Conservation (phyloP, 805 yeast species). For the Suhomyces sp. region DNA sequence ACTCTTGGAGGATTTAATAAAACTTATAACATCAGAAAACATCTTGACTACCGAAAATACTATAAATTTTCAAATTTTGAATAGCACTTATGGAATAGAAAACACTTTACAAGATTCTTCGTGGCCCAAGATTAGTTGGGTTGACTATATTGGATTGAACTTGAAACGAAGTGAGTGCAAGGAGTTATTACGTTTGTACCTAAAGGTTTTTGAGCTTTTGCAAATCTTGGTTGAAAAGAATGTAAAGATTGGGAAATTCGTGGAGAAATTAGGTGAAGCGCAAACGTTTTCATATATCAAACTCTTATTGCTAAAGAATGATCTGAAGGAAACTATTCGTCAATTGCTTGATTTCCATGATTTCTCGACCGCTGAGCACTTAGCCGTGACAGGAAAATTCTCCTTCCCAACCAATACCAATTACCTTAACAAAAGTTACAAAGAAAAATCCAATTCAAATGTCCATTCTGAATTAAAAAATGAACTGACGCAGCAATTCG, state of each 20-base stretch:
- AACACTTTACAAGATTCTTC: constrained; percentile 24
- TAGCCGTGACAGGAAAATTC: constrained; percentile 20
- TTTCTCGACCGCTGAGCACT: constrained; percentile 34
- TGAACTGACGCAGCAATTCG: background rate
- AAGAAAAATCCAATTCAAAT: background rate
- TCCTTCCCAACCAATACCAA: constrained; percentile 18
- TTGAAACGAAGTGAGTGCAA: constrained; percentile 27
- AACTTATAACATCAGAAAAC: constrained; percentile 15
- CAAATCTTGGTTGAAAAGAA: constrained; percentile 4
- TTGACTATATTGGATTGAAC: constrained; percentile 31
- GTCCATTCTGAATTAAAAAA: too few species aligned
- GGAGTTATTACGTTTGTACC: constrained; percentile 26
- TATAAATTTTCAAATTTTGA: constrained; percentile 27
- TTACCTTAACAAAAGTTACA: background rate
- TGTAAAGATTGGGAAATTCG: background rate
- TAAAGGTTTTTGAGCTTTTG: constrained; percentile 35
- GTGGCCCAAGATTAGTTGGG: constrained; percentile 43
- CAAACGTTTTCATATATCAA: background rate
- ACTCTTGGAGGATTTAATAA: constrained; percentile 25
- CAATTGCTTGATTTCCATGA: constrained; percentile 25
- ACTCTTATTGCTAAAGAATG: background rate
- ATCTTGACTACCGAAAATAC: constrained; percentile 15
- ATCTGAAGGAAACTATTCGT: constrained; percentile 1
- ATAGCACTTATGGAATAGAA: constrained; percentile 29
- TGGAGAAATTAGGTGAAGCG: constrained; percentile 1